A percentile compares a stretch with the other conserved stretches of the same genome.
These are phyloP conservation scores for Asparagopsis taxiformis DNA, from an alignment of 31 red algal genomes.

Conservation along the genomic window DNA sequence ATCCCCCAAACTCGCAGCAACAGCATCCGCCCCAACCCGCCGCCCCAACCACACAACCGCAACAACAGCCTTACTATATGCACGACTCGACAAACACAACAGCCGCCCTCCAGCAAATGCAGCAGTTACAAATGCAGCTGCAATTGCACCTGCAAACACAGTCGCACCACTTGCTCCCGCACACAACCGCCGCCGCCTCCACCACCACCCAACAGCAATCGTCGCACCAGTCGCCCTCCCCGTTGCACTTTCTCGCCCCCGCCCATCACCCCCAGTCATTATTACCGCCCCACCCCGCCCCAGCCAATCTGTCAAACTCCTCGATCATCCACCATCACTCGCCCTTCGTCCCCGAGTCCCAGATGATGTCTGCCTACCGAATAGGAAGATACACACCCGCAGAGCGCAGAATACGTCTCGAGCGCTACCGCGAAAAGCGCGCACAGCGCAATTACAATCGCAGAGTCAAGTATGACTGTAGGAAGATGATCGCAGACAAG, in stretches of 20 bases:
- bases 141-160: constrained; percentile 13
- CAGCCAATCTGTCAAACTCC: neutral
- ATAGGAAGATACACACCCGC: constrained; percentile 78
- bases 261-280: neutral
- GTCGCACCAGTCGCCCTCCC: neutral
- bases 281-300: neutral
- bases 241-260: neutral
- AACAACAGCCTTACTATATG: neutral
- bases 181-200: neutral
- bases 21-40: neutral
- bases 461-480: constrained; percentile 75
- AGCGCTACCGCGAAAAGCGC: constrained; percentile 75
- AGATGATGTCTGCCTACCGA: constrained; percentile 74
- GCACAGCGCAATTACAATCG: constrained; percentile 67
- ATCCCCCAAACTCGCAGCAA: constrained; percentile 1
- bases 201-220: neutral
- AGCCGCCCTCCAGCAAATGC: constrained; percentile 45
- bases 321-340: neutral
- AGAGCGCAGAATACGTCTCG: constrained; percentile 61
- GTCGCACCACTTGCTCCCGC: neutral
- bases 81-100: constrained; percentile 3
- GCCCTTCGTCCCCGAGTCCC: constrained; percentile 31
- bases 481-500: constrained; percentile 84
- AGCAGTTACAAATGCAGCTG: constrained; percentile 14
- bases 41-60: neutral